phyloP scores from a whole-genome alignment of 164 flowering plant genomes.

The Euptelea pleiosperma region DNA sequence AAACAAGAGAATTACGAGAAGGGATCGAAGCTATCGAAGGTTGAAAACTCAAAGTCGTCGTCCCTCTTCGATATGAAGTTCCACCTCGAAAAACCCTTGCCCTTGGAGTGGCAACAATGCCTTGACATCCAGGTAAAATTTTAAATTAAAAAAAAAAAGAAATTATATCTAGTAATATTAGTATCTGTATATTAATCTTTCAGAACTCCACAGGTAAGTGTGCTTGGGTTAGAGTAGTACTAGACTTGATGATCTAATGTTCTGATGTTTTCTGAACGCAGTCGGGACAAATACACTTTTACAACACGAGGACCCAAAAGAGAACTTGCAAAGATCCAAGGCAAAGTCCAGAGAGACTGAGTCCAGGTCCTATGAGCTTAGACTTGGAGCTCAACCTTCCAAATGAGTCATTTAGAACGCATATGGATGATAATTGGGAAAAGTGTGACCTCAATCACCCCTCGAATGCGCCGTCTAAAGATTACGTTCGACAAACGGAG shows the following conservation, averaged over 20 bases:
- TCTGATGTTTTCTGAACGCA: conserved; percentile 21
- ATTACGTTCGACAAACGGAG: conserved; percentile 5
- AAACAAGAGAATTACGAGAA: conserved; percentile 15
- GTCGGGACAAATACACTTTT: conserved; percentile 77
- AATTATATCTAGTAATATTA: neutral
- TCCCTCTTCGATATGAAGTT: conserved; percentile 34
- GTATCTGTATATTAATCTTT: neutral
- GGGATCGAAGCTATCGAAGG: conserved; percentile 5
- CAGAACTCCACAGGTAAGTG: neutral
- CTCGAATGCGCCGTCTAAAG: neutral
- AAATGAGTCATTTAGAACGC: conserved; percentile 23
- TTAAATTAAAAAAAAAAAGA: neutral
- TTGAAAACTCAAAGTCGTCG: conserved; percentile 5
- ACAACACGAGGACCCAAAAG: conserved; percentile 66
- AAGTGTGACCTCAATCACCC: neutral
- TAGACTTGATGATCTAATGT: neutral
- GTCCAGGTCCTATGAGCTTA: conserved; percentile 46
- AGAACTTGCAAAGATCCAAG: conserved; percentile 63
- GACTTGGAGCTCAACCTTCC: conserved; percentile 80
- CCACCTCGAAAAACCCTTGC: conserved; percentile 57
- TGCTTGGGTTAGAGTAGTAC: neutral
- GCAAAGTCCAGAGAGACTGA: conserved; percentile 27
- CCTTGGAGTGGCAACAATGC: conserved; percentile 74
- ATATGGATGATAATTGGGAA: conserved; percentile 8
- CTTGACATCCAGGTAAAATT: conserved; percentile 67